Conservation (phyloP, 2,329 filamentous ascomycete genomes). For the Cercospora zeina region DNA sequence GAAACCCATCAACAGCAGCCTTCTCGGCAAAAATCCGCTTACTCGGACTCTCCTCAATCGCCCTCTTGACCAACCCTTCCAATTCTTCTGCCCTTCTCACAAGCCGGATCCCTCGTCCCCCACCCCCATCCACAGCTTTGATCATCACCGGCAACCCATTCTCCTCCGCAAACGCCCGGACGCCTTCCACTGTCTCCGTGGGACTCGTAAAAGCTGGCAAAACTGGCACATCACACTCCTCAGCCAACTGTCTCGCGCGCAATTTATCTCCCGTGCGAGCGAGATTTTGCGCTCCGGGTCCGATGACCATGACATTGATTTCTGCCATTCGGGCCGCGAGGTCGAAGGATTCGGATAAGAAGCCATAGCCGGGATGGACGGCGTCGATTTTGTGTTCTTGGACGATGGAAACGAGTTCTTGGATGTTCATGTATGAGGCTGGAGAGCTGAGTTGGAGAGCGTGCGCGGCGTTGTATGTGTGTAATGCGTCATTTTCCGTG, state of each 20-base stretch:
- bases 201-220: conserved; percentile 51
- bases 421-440: conserved; percentile 56
- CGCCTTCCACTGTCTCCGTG: conserved; percentile 47
- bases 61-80: conserved; percentile 50
- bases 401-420: conserved; percentile 50
- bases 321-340: conserved; percentile 54
- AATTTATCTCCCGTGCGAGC: conserved; percentile 59
- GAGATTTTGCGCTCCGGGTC: conserved; percentile 60
- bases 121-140: conserved; percentile 65
- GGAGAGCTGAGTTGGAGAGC: conserved; percentile 55
- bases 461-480: conserved; percentile 55
- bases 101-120: conserved; percentile 61
- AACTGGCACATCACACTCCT: conserved; percentile 55
- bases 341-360: conserved; percentile 59
- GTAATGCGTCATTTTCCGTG: conserved; percentile 56
- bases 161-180: conserved; percentile 59
- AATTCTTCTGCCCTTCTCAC: conserved; percentile 50
- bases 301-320: conserved; percentile 52
- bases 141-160: conserved; percentile 60
- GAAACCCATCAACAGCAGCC: conserved; percentile 62
- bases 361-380: conserved; percentile 62
- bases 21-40: conserved; percentile 60
- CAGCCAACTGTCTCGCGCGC: conserved; percentile 54
- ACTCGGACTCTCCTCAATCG: conserved; percentile 60
- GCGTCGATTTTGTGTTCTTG: conserved; percentile 56